phyloP scores from a whole-genome alignment of 2,329 filamentous ascomycete species.

The Trichoderma oligosporum region DNA sequence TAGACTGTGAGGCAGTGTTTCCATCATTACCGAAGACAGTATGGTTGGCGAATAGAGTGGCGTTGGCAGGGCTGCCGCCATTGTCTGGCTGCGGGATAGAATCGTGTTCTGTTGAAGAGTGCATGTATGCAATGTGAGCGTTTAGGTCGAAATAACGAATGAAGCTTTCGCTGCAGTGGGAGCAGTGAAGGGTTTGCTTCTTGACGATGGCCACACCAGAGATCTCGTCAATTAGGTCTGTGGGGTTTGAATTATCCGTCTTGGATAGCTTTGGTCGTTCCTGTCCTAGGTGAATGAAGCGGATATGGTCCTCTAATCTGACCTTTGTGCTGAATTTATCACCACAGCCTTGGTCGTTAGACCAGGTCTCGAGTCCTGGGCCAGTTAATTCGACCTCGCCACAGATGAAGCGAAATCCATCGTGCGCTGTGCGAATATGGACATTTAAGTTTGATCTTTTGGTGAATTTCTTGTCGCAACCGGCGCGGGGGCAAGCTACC shows the following conservation, averaged over 20 bases:
- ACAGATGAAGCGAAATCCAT: conserved; percentile 75
- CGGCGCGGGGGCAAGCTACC: conserved; percentile 61
- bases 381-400: conserved; percentile 60
- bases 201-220: conserved; percentile 39
- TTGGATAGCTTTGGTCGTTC: conserved; percentile 40
- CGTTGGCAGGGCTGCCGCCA: neutral
- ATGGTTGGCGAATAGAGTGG: conserved; percentile 4
- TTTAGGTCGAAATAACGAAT: conserved; percentile 49
- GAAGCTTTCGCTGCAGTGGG: conserved; percentile 46
- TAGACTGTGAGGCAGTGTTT: conserved; percentile 19
- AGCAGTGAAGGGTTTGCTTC: conserved; percentile 44
- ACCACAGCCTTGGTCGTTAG: conserved; percentile 65
- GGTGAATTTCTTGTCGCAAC: conserved; percentile 74
- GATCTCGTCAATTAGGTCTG: conserved; percentile 41
- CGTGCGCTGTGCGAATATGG: conserved; percentile 74
- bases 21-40: conserved; percentile 25
- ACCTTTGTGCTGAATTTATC: conserved; percentile 72
- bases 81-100: neutral
- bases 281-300: conserved; percentile 71
- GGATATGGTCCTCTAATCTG: conserved; percentile 77
- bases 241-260: conserved; percentile 20
- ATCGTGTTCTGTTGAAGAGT: too few relatives aligned
- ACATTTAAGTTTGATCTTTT: conserved; percentile 77
- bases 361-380: conserved; percentile 61
- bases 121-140: conserved; percentile 40